Evolutionary conservation across 2,329 filamentous ascomycete genomes (phyloP), one percentile per base, ranked within the genome.

Genomic region (Fusarium sp.): DNA sequence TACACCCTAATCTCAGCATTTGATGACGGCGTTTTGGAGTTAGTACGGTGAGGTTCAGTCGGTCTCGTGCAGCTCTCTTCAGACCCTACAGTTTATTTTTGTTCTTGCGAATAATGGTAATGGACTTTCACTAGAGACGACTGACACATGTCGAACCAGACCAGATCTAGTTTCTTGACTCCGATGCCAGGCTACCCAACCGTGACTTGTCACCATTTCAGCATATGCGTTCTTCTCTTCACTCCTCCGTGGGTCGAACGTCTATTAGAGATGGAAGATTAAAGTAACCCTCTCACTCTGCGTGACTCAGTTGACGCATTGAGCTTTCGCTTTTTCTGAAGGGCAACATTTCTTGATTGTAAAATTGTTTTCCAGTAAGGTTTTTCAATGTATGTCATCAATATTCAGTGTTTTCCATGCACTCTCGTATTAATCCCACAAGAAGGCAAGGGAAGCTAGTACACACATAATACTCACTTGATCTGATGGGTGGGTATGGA

Each of bases 251-350:
- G 85, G 84, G 84, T 84, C 82, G 84, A 84, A 85, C 81, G 85
- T 84, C 85, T 87, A 87, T 84, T 83, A 83, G 80, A 82, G 81
- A 83, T 87, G 86, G 86, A 83, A 87, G 82, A 87, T 83, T 69
- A 74, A 86, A 75, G 79, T 69, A 77, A 80, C 83, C 85, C 86
- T 83, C 81, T 85, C 84, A 87, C 85, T 87, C 84, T 87, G 85
- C 83, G 79, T 80, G 73, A 75, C 83, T 84, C 78, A 81, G 69
- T 81, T 81, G 78, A 76, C 72, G 78, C 80, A 81, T 83, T 81
- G 82, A 81, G 83, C 78, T 81, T 78, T 86, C 80, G 81, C 81
- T 84, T 84, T 85, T 86, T 85, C 80, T 84, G 80, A 69, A 81
- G 83, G 83, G 82, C 79, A 69, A 85, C 82, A 85, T 81, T 59